Conservation (phyloP, 768 basidiomycete species). For the Mycena amicta region DNA sequence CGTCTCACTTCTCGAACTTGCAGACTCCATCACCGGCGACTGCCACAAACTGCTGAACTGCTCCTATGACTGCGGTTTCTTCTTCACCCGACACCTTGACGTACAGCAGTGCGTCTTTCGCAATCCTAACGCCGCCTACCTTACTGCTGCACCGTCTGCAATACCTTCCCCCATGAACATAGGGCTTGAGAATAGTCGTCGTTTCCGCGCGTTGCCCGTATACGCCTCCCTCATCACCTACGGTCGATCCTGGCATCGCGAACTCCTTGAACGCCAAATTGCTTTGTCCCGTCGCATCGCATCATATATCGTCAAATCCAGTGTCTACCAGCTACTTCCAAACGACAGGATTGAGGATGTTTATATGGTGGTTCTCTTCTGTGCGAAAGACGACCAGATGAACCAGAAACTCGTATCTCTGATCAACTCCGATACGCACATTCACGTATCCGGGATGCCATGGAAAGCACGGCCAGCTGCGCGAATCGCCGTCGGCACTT, state of each 20-base stretch:
- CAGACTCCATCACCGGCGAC: slow-evolving; percentile 19
- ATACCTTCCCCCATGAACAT: slow-evolving; percentile 20
- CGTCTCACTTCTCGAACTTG: slow-evolving; percentile 8
- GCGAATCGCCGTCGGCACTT: slow-evolving; percentile 19
- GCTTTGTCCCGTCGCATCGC: slow-evolving; percentile 17
- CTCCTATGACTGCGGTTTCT: slow-evolving; percentile 22
- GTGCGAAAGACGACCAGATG: slow-evolving; percentile 12
- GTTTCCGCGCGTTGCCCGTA: slow-evolving; percentile 20
- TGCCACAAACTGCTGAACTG: slow-evolving; percentile 19
- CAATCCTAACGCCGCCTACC: slow-evolving; percentile 17
- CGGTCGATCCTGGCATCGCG: slow-evolving; percentile 17
- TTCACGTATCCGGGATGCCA: slow-evolving; percentile 10
- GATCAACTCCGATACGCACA: slow-evolving; percentile 11
- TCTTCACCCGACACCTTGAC: slow-evolving; percentile 11
- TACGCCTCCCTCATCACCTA: slow-evolving; percentile 18
- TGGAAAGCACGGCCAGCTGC: slow-evolving; percentile 15
- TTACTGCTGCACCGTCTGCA: neutral
- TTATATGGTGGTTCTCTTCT: slow-evolving; percentile 22
- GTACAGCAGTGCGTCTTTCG: slow-evolving; percentile 15
- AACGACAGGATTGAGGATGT: slow-evolving; percentile 6
- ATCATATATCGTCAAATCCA: slow-evolving; percentile 13
- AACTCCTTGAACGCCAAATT: slow-evolving; percentile 18
- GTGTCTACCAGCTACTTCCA: slow-evolving; percentile 16
- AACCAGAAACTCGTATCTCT: slow-evolving; percentile 10
- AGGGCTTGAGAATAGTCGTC: slow-evolving; percentile 20